Evolutionary conservation across 129 eudicot genomes (phyloP).

Genomic region (Pulicaria dysenterica): DNA sequence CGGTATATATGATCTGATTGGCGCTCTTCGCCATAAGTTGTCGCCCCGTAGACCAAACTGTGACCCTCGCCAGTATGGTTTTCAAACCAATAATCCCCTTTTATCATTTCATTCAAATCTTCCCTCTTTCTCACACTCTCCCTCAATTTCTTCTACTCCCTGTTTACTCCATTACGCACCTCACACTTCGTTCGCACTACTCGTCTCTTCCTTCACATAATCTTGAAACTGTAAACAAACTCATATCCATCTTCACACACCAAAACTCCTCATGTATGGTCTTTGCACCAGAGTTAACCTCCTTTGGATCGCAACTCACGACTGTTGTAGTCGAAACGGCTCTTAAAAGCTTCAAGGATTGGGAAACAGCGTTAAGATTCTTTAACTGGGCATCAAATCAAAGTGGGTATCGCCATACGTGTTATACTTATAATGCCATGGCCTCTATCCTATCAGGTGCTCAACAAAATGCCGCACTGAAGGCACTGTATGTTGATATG

Average conservation of each 20-base stretch:
- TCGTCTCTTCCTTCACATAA: conserved; percentile 32
- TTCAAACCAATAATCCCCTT: conserved; percentile 25
- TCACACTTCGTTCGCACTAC: conserved; percentile 22
- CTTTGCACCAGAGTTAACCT: conserved; percentile 36
- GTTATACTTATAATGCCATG: conserved; percentile 76
- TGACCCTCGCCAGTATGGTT: conserved; percentile 13
- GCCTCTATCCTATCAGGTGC: conserved; percentile 73
- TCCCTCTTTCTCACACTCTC: conserved; percentile 11
- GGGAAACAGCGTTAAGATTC: conserved; percentile 65
- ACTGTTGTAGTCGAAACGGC: conserved; percentile 58
- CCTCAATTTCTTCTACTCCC: conserved; percentile 23
- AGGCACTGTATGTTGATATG: conserved; percentile 40
- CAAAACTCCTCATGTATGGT: conserved; percentile 21
- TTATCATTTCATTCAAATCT: conserved; percentile 18
- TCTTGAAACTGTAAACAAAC: conserved; percentile 36
- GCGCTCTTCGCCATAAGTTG: neutral
- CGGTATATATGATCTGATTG: neutral
- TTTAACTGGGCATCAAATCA: conserved; percentile 73
- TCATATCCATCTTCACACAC: conserved; percentile 51
- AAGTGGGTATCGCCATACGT: conserved; percentile 58
- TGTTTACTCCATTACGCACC: conserved; percentile 31
- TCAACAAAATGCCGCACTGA: conserved; percentile 94
- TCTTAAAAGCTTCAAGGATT: conserved; percentile 51
- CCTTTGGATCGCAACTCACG: conserved; percentile 51
- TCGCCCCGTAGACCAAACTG: conserved; percentile 13